Base-by-base conservation (phyloP, 2,329 filamentous ascomycete genomes). In the Fusarium siculi region DNA sequence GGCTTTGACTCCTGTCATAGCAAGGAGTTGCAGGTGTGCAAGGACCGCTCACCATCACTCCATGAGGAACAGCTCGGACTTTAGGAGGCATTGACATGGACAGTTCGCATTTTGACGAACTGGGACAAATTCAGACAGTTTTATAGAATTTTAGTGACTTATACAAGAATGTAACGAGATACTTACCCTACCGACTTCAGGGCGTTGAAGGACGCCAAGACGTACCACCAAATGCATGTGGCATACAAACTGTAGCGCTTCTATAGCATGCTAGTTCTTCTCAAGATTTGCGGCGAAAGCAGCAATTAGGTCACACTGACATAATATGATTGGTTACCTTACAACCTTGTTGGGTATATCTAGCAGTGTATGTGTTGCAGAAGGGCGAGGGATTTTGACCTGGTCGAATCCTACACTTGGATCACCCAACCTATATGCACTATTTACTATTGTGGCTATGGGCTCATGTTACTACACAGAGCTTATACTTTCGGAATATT, bases 231-330 rank as follows among this genome's bases (percentile, higher is more conserved):
- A 32, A n/a, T 2, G 5, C 10, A 32, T 49, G 28, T n/a, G 46
- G 6, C 4, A 32, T 30, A 9, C 19, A 15, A 49, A 16, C 14
- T 47, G 7, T n/a, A 30, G 6, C 19, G 9, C 9, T 5, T 30
- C 7, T n/a, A 12, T 14, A 30, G 4, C 14, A 30, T 30, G 10
- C 14, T 16, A 9, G 4, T n/a, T 11, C 19, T 30, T 16, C 14
- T 16, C 9, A 9, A 16, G 2, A 18, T 16, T 28, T 16, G 4
- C 21, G 19, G 9, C 21, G 28, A n/a, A 3, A 3, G 14, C 4
- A 16, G 4, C 9, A 4, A 8, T 8, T 10, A 10, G 0, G 4
- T 7, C 8, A 30, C 19, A 28, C 6, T 5, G 25, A 21, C 10
- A 7, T 8, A 23, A 18, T n/a, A 8, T 9, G 6, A 12, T 30